A percentile compares a stretch with the other conserved stretches of the same genome.
These are phyloP conservation scores for Citrullus mucosospermus DNA, from an alignment of 306 rosid species.

Conservation along the genomic window DNA sequence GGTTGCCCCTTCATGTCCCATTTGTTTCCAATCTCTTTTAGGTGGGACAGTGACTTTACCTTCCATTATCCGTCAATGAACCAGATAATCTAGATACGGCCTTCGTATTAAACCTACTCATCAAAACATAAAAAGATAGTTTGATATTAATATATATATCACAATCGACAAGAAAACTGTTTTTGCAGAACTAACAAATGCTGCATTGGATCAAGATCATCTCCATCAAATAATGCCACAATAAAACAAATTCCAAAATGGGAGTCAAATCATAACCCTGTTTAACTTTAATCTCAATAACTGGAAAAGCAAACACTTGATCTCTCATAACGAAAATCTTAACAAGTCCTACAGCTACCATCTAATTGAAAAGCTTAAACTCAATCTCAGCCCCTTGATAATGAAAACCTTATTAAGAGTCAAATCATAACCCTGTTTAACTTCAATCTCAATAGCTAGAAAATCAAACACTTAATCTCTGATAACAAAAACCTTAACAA, in stretches of 20 bases:
- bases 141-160: background rate
- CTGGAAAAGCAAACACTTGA: background rate
- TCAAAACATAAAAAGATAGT: background rate
- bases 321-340: background rate
- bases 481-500: background rate
- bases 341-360: background rate
- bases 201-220: background rate
- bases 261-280: background rate
- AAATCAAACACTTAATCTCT: background rate
- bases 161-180: background rate
- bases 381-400: background rate
- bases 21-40: conserved; percentile 19
- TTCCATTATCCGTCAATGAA: conserved; percentile 24
- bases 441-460: background rate
- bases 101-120: background rate
- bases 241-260: background rate
- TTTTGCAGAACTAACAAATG: background rate
- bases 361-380: background rate
- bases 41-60: conserved; percentile 19
- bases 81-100: background rate
- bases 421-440: background rate
- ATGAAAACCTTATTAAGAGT: background rate
- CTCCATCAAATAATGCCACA: background rate
- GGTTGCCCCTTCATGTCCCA: conserved; percentile 37
- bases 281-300: background rate